These are phyloP conservation scores for Cyclotella baltica DNA, from an alignment of 108 stramenopile genomes.

Conservation along the genomic window DNA sequence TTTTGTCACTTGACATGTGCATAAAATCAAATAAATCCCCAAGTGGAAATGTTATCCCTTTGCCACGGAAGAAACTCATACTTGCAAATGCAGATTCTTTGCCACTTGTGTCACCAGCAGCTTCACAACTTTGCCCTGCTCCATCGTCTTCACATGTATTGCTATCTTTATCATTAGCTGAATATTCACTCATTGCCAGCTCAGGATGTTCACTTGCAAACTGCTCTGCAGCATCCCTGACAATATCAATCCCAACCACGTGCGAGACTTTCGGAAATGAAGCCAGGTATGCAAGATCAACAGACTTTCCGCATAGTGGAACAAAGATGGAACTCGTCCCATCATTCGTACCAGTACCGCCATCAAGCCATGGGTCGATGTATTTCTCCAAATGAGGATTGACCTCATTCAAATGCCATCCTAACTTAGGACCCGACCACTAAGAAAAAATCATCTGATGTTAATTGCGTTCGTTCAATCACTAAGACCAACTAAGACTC, in stretches of 20 bases:
- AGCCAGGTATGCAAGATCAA: constrained; percentile 81
- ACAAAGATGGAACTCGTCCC: constrained; percentile 59
- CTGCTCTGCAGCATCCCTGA: constrained; percentile 72
- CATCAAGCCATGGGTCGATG: constrained; percentile 19
- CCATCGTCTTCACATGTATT: not conserved
- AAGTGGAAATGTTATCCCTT: constrained; percentile 63
- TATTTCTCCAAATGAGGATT: constrained; percentile 45
- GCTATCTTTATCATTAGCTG: not conserved
- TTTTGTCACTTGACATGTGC: constrained; percentile 26
- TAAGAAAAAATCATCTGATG: constrained; percentile 2
- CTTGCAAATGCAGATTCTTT: not conserved
- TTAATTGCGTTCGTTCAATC: not conserved
- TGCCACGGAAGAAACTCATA: constrained; percentile 52
- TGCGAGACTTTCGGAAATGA: constrained; percentile 37
- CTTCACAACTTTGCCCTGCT: not conserved
- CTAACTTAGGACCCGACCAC: constrained; percentile 37
- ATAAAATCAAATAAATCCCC: constrained; percentile 75
- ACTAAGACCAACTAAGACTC: not conserved
- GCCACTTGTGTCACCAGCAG: not conserved
- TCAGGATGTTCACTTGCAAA: constrained; percentile 75
- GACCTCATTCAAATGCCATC: constrained; percentile 43
- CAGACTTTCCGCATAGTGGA: constrained; percentile 89
- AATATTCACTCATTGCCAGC: constrained; percentile 42
- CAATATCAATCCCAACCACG: constrained; percentile 83
- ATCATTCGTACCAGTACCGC: not conserved